A percentile compares a stretch with the other conserved stretches of the same genome.
phyloP scores from a whole-genome alignment of 2,329 filamentous ascomycete species.

The Diaporthe amygdali region DNA sequence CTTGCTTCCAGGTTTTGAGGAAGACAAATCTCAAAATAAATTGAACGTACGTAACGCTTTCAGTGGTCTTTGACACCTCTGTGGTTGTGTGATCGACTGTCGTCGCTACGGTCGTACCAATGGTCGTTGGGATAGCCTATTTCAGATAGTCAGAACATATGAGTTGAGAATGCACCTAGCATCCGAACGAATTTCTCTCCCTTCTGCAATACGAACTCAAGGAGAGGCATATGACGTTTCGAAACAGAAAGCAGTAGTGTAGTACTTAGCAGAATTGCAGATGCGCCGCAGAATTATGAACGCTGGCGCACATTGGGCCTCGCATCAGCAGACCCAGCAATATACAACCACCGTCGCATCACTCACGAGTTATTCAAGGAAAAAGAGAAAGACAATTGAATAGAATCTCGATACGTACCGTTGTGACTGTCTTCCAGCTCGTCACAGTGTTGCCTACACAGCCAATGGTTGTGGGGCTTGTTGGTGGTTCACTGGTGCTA shows the following conservation, averaged over 20 bases:
- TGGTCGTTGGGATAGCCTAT: background rate
- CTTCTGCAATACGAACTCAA: background rate
- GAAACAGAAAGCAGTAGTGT: background rate
- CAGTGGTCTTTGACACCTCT: background rate
- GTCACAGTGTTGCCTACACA: constrained; percentile 6
- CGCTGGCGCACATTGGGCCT: background rate
- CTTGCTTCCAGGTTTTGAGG: too few relatives aligned
- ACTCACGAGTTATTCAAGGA: too few relatives aligned
- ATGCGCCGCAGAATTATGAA: background rate
- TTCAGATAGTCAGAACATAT: background rate
- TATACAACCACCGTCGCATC: too few relatives aligned
- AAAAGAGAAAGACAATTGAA: too few relatives aligned
- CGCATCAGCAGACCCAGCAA: background rate
- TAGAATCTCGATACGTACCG: background rate
- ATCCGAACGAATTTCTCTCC: background rate
- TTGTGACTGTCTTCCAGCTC: constrained; percentile 14
- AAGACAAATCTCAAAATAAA: background rate
- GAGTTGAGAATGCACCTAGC: background rate
- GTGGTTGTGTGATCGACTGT: constrained; percentile 10
- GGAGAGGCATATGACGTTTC: too few relatives aligned
- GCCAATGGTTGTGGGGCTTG: background rate
- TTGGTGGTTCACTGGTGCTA: background rate
- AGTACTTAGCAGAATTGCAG: background rate
- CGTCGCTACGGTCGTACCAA: background rate
- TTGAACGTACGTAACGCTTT: background rate